phyloP scores from a whole-genome alignment of 2,329 filamentous ascomycete genomes.

The Lasiodiplodia citricola region DNA sequence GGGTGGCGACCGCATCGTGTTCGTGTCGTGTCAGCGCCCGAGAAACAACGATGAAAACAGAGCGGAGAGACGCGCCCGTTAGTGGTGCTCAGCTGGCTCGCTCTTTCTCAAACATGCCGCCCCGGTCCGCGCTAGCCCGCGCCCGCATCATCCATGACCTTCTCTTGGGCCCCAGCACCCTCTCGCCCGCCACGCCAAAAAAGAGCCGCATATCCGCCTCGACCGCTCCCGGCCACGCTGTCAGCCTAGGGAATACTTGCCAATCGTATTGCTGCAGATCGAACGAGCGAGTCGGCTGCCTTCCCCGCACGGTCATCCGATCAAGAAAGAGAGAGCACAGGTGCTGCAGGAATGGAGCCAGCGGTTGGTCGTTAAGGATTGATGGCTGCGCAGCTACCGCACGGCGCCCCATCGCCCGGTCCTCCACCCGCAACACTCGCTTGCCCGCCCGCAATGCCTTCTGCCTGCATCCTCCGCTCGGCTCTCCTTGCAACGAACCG shows the following conservation, averaged over 20 bases:
- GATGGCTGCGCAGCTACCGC: background rate
- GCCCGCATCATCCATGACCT: background rate
- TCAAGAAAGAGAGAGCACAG: background rate
- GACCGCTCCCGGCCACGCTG: background rate
- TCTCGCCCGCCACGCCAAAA: background rate
- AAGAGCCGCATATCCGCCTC: constrained; percentile 4
- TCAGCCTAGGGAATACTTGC: background rate
- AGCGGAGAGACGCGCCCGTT: background rate
- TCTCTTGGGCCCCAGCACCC: background rate
- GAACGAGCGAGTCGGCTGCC: constrained; percentile 1
- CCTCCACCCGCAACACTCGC: background rate
- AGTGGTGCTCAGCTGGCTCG: background rate
- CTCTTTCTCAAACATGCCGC: constrained; percentile 16
- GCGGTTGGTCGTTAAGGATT: constrained; percentile 1
- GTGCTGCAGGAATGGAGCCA: background rate
- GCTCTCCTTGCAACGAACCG: background rate
- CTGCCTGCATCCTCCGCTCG: background rate
- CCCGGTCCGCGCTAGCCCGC: constrained; percentile 1
- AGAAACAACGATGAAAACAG: background rate
- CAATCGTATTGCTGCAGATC: background rate
- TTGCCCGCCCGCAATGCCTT: background rate
- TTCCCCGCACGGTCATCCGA: constrained; percentile 2
- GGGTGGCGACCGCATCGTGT: background rate
- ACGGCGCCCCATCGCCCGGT: background rate
- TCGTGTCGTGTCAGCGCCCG: constrained; percentile 2